Conservation (phyloP, 345 rosid genomes). For the Anacardium occidentale region DNA sequence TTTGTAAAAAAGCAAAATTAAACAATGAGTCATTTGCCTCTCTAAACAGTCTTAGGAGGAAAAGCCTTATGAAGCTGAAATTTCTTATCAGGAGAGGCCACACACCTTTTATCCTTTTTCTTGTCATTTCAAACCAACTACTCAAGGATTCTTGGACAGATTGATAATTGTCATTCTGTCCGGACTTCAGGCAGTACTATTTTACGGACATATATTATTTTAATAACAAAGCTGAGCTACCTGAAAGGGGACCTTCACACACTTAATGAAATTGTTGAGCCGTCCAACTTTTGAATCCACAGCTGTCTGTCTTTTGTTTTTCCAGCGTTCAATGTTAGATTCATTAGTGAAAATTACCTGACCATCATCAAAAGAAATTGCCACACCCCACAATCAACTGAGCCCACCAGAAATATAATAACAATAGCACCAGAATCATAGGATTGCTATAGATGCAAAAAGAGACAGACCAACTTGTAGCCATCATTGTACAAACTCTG, state of each 20-base stretch:
- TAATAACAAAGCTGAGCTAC: conserved; percentile 28
- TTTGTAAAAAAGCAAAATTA: background rate
- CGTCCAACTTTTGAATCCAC: conserved; percentile 92
- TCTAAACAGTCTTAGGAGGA: background rate
- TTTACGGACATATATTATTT: background rate
- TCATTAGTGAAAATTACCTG: conserved; percentile 97
- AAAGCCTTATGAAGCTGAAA: background rate
- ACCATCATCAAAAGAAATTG: conserved; percentile 10
- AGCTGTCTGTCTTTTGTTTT: conserved; percentile 87
- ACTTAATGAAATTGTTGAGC: conserved; percentile 66
- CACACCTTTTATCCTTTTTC: background rate
- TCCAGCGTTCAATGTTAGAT: conserved; percentile 97
- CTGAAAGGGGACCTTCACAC: conserved; percentile 86
- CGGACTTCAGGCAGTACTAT: background rate
- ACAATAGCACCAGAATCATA: background rate
- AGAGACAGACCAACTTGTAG: conserved; percentile 72
- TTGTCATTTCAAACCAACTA: no score
- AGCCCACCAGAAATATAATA: background rate
- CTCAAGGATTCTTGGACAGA: no score
- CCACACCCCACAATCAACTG: background rate
- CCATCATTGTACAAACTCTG: conserved; percentile 70
- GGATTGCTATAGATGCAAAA: background rate
- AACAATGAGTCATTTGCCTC: background rate
- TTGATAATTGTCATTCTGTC: no score
- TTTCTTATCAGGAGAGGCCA: background rate